A percentile compares a stretch with the other conserved stretches of the same genome.
These are phyloP conservation scores for Fraxinus ornus DNA, from an alignment of 305 asterid genomes.

Conservation along the genomic window DNA sequence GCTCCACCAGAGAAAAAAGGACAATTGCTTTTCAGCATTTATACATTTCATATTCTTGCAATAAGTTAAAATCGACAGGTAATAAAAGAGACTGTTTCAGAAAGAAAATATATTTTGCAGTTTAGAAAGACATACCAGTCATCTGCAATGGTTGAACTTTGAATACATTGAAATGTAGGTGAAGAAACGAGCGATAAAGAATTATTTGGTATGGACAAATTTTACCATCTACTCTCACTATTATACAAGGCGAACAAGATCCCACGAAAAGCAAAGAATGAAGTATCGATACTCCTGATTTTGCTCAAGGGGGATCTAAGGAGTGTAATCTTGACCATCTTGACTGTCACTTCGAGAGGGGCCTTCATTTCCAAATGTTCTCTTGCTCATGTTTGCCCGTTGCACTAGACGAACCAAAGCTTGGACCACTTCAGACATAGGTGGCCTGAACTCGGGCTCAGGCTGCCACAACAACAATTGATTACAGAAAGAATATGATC, in stretches of 20 bases:
- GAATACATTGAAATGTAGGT: neutral
- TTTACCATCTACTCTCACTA: constrained; percentile 34
- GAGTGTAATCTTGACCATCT: constrained; percentile 56
- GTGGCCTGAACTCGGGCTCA: constrained; percentile 99
- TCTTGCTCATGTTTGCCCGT: constrained; percentile 97
- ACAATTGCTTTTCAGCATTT: neutral
- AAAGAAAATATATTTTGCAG: neutral
- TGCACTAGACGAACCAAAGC: constrained; percentile 94
- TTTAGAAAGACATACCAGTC: neutral
- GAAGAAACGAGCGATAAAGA: neutral
- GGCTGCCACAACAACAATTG: constrained; percentile 47
- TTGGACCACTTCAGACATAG: constrained; percentile 97
- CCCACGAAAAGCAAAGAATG: neutral
- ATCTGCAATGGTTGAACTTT: neutral
- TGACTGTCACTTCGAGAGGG: constrained; percentile 41
- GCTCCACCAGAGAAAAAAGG: neutral
- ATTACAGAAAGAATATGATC: neutral
- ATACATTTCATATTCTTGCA: neutral
- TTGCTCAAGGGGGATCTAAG: constrained; percentile 23
- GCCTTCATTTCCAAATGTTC: constrained; percentile 76
- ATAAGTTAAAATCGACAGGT: neutral
- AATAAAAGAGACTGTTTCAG: neutral
- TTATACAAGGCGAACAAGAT: constrained; percentile 29
- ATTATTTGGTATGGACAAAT: constrained; percentile 34
- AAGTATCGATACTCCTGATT: neutral